These are phyloP conservation scores for Dothiorella sarmentorum DNA, from an alignment of 2,329 filamentous ascomycete species.

Conservation along the genomic window DNA sequence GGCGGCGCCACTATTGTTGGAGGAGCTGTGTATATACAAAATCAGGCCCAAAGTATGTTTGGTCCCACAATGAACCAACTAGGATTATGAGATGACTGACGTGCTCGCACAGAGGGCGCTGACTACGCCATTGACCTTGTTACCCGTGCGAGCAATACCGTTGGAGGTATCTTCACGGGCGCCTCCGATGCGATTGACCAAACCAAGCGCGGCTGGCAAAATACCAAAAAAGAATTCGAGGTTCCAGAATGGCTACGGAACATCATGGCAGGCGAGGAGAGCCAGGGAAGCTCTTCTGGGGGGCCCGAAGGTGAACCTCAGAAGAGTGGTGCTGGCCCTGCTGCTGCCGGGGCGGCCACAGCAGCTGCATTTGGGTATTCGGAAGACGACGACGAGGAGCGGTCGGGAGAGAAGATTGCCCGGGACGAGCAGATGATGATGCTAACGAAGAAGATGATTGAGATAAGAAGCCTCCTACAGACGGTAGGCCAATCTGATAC, in stretches of 20 bases:
- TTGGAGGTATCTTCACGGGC: conserved; percentile 66
- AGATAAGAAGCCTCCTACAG: conserved; percentile 88
- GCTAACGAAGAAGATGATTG: conserved; percentile 98
- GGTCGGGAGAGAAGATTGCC: conserved; percentile 63
- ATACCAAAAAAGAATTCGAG: conserved; percentile 75
- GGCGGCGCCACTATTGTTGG: conserved; percentile 87
- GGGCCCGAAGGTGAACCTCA: conserved; percentile 48
- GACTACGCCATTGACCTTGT: conserved; percentile 76
- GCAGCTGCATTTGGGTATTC: conserved; percentile 76
- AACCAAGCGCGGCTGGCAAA: conserved; percentile 76
- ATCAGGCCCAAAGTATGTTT: conserved; percentile 61
- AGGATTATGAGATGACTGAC: conserved; percentile 33
- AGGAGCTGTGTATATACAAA: conserved; percentile 87
- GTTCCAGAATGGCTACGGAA: conserved; percentile 74
- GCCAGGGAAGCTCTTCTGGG: conserved; percentile 37
- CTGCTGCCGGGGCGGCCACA: conserved; percentile 65
- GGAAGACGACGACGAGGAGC: conserved; percentile 61
- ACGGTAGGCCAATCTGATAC: conserved; percentile 88
- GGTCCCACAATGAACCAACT: background rate
- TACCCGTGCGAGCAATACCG: conserved; percentile 64
- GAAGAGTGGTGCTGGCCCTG: conserved; percentile 51
- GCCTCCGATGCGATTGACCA: conserved; percentile 74
- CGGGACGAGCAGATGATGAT: conserved; percentile 99
- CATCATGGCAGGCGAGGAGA: conserved; percentile 51
- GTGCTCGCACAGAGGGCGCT: conserved; percentile 59